A percentile compares a stretch with the other conserved stretches of the same genome.
These are phyloP conservation scores for Podila clonocystis DNA, from an alignment of 192 early-diverging fungal genomes.

Conservation along the genomic window DNA sequence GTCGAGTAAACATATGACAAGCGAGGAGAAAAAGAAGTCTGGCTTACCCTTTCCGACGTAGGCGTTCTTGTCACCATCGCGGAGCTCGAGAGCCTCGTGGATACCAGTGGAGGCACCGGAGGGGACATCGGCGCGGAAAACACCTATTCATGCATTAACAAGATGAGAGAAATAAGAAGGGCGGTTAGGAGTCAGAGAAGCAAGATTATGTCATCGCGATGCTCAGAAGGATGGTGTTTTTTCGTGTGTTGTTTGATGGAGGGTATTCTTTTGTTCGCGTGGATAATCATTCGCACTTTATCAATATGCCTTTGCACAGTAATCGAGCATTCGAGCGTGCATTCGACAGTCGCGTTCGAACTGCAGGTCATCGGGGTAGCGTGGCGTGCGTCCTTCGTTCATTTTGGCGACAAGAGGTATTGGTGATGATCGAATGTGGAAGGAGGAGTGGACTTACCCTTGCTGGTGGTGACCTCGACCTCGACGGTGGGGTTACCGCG, in stretches of 20 bases:
- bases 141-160: slow-evolving; percentile 47
- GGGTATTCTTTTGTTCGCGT: not conserved
- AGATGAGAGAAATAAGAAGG: not conserved
- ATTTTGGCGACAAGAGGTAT: too few relatives aligned
- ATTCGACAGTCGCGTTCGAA: too few relatives aligned
- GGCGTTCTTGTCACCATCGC: slow-evolving; percentile 83
- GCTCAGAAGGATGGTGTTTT: not conserved
- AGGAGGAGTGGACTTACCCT: slow-evolving; percentile 66
- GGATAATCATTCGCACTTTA: not conserved
- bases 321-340: too few relatives aligned
- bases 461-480: slow-evolving; percentile 94
- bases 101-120: slow-evolving; percentile 99
- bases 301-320: too few relatives aligned
- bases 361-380: too few relatives aligned
- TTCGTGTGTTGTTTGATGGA: not conserved
- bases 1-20: too few relatives aligned
- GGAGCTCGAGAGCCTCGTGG: slow-evolving; percentile 98
- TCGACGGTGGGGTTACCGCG: slow-evolving; percentile 99
- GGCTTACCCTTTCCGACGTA: slow-evolving; percentile 95
- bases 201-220: not conserved
- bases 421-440: too few relatives aligned
- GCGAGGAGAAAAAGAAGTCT: not conserved
- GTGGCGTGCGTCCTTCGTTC: not conserved
- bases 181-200: slow-evolving; percentile 3
- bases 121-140: slow-evolving; percentile 97